A percentile compares a stretch with the other conserved stretches of the same genome.
Conservation (phyloP, 225 moss, liverwort and hornwort species). For the Thuidium tamariscinum region DNA sequence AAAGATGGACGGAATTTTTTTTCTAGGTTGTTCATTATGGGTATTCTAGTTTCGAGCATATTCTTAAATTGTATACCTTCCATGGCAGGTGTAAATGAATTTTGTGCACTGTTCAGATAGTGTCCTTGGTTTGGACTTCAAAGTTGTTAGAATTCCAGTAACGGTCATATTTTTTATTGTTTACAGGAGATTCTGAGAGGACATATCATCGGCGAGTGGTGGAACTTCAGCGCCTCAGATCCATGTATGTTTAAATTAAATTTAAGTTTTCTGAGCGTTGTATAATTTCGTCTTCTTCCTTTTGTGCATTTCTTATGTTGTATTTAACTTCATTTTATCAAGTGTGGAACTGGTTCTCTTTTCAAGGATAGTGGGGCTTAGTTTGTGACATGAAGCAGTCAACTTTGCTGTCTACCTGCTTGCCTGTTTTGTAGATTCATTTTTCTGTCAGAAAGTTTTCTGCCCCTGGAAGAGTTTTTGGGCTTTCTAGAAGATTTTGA, state of each 20-base stretch:
- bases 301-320: neutral
- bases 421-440: neutral
- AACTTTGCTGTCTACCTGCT: neutral
- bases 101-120: neutral
- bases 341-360: neutral
- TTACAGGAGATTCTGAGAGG: slow-evolving; percentile 67
- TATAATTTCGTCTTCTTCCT: neutral
- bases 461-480: neutral
- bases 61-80: neutral
- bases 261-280: neutral
- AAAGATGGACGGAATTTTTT: neutral
- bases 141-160: neutral
- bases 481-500: neutral
- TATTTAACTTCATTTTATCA: neutral
- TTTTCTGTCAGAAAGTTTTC: neutral
- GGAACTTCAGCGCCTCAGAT: slow-evolving; percentile 93
- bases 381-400: neutral
- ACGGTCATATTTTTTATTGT: neutral
- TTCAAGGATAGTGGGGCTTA: neutral
- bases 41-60: neutral
- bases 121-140: neutral
- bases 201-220: slow-evolving; percentile 72
- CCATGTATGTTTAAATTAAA: slow-evolving; percentile 38
- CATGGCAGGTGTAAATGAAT: neutral
- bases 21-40: neutral